Evolutionary conservation across 768 basidiomycete species (phyloP), one percentile per base, ranked within the genome.

Genomic region (Boletellus emodensis): DNA sequence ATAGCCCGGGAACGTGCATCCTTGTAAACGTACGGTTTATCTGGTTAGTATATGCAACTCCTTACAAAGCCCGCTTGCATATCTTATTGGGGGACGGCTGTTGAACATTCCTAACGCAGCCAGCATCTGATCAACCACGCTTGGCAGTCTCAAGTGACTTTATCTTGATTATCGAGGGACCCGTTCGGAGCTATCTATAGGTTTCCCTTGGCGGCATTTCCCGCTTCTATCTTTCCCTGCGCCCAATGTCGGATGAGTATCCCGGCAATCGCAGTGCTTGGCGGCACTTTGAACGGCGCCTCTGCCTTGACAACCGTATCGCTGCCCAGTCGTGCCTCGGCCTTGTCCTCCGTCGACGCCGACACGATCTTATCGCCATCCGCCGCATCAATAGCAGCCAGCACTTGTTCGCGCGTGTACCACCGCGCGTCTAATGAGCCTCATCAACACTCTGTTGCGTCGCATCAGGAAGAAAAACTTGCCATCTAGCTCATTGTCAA

Each of bases 401-500:
- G 67, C 32, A 97, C 75, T 58, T 92, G 84, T 15, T 79, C 79
- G 4, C 88, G 83, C 11, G 84, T 84, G 69, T 83, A 96, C 91
- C 91, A 99, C 40, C 79, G 79, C 1, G 93, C 94, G 62, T 97
- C 94, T 94, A 61, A 12, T 42, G 24, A 61, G 34, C 15, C 14
- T 40, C 24, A 39, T 56, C 41, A 55, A 38, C 36, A 32, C 43
- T 33, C 40, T 0, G 20, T 3, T 17, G 30, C 13, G 22, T 24
- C n/a, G 17, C 34, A 33, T 34, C 37, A 26, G 18, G 37, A 22
- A 40, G 3, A 26, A 7, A 26, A 26, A 26, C 24, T 12, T 10
- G 88, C 93, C 91, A 61, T 85, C 84, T n/a, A 99, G 80, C 71
- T 99, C 95, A 58, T 95, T 95, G 63, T 97, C 95, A 2, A 99